phyloP scores from a whole-genome alignment of 2,329 filamentous ascomycete genomes.

The Fusarium floridanum region DNA sequence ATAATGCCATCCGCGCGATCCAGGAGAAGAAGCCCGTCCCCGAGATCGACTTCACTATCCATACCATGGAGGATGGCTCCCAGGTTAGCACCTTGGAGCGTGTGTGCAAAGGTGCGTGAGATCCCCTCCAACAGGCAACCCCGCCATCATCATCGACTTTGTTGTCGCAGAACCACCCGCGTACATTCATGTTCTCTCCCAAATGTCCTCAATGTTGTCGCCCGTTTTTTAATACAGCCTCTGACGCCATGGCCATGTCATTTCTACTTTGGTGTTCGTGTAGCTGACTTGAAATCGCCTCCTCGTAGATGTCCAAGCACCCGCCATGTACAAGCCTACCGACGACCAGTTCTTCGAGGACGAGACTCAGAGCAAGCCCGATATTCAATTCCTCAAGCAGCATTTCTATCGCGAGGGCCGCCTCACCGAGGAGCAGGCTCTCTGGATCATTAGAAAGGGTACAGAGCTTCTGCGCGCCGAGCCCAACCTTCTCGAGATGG shows the following conservation, averaged over 20 bases:
- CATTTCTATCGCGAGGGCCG: conserved; percentile 98
- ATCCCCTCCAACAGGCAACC: conserved; percentile 39
- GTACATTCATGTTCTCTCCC: neutral
- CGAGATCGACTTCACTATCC: conserved; percentile 98
- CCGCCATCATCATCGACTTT: conserved; percentile 37
- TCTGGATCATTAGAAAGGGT: conserved; percentile 93
- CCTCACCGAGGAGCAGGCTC: conserved; percentile 94
- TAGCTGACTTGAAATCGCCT: conserved; percentile 35
- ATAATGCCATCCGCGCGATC: conserved; percentile 93
- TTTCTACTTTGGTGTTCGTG: conserved; percentile 6
- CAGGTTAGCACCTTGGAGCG: conserved; percentile 96
- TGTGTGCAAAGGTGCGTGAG: conserved; percentile 91
- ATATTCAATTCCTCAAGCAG: conserved; percentile 95
- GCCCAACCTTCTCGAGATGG: conserved; percentile 98
- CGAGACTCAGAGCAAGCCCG: conserved; percentile 86
- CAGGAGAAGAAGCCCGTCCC: conserved; percentile 94
- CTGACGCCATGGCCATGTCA: neutral
- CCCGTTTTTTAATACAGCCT: neutral
- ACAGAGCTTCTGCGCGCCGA: conserved; percentile 89
- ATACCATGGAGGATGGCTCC: conserved; percentile 97
- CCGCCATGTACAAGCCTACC: conserved; percentile 90
- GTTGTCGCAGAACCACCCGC: conserved; percentile 31
- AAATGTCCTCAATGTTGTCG: neutral
- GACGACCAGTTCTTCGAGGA: conserved; percentile 96
- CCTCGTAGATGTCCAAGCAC: conserved; percentile 90